Percentiles rank a stretch among this genome's conserved stretches.
Evolutionary conservation across 2,329 filamentous ascomycete genomes (phyloP).

Genomic region (Fusarium dlaminii): DNA sequence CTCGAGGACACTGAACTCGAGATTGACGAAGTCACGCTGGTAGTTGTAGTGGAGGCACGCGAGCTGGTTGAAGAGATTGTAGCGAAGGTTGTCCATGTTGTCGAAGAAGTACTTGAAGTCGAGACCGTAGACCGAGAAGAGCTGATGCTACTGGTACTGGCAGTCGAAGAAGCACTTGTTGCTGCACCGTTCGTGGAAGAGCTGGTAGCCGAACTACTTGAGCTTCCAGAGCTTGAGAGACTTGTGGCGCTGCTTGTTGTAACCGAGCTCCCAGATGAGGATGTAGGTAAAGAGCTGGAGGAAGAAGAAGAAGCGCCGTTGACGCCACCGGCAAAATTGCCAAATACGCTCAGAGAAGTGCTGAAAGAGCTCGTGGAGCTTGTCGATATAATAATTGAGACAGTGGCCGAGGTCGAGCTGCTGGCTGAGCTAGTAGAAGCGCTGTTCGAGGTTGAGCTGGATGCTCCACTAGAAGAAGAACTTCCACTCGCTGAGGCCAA

Average conservation of each 20-base stretch:
- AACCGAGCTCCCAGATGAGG: background rate
- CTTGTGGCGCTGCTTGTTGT: background rate
- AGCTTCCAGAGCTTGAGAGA: background rate
- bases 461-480: background rate
- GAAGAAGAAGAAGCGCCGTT: background rate
- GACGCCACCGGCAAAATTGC: background rate
- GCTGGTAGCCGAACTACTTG: background rate
- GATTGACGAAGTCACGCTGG: background rate
- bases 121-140: background rate
- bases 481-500: accelerated
- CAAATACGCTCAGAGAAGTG: background rate
- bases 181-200: background rate
- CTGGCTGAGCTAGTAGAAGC: background rate
- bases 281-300: accelerated
- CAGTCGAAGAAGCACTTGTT: background rate
- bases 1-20: background rate
- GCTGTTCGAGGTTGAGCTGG: background rate
- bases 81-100: background rate
- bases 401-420: background rate
- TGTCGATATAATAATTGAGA: background rate
- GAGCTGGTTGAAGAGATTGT: background rate
- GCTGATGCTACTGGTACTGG: background rate
- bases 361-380: background rate
- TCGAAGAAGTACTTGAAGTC: background rate
- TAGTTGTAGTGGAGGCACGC: background rate